phyloP scores from a whole-genome alignment of 2,329 filamentous ascomycete species.

The Tolypocladium ovalisporum region DNA sequence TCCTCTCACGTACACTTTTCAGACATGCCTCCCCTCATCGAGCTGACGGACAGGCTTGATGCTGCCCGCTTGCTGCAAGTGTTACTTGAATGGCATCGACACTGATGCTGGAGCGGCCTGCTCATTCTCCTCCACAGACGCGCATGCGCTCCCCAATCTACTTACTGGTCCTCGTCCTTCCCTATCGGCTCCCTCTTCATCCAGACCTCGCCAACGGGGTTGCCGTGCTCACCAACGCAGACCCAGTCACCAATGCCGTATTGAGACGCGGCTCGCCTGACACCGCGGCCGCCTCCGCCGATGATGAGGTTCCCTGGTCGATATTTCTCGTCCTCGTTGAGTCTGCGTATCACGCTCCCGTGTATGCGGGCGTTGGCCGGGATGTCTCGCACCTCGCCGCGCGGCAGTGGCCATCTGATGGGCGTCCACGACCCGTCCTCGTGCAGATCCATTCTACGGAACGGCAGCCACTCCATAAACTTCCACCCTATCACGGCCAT shows the following conservation, averaged over 20 bases:
- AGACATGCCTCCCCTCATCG: not conserved
- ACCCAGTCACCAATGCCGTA: conserved; percentile 65
- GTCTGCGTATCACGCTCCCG: conserved; percentile 61
- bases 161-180: not conserved
- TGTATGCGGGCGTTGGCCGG: conserved; percentile 61
- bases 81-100: not conserved
- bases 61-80: too few relatives aligned
- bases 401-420: conserved; percentile 69
- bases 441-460: conserved; percentile 69
- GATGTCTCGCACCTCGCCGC: conserved; percentile 68
- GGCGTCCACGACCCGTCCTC: conserved; percentile 66
- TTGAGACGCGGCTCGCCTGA: conserved; percentile 46
- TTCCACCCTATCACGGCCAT: conserved; percentile 58
- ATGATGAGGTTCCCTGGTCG: conserved; percentile 71
- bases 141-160: not conserved
- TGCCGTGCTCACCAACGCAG: conserved; percentile 51
- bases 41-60: not conserved
- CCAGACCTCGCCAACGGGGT: conserved; percentile 60
- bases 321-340: conserved; percentile 53
- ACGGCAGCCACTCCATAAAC: conserved; percentile 72
- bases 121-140: not conserved
- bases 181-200: conserved; percentile 21
- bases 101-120: not conserved
- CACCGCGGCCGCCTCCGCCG: conserved; percentile 65
- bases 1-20: not conserved